Evolutionary conservation across 306 rosid genomes (phyloP).

Genomic region (Sicyos edulis): DNA sequence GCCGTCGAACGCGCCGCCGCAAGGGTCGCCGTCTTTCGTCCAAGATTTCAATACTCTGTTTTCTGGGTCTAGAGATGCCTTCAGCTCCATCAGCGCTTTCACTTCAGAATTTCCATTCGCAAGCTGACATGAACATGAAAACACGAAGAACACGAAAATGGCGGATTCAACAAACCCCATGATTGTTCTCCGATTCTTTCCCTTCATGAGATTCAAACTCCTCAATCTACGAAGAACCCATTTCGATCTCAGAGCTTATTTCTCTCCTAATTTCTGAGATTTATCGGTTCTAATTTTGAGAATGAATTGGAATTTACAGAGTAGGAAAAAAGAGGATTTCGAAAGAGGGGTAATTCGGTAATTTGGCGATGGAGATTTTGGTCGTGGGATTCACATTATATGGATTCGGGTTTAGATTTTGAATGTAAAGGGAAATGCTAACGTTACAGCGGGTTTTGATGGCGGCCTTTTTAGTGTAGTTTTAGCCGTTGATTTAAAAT

Average conservation of each 20-base stretch:
- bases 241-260: slow-evolving; percentile 13
- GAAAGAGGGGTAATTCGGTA: neutral
- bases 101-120: slow-evolving; percentile 68
- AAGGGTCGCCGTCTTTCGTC: slow-evolving; percentile 65
- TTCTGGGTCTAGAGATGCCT: slow-evolving; percentile 75
- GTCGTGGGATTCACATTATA: slow-evolving; percentile 26
- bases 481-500: neutral
- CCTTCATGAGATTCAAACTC: neutral
- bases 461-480: slow-evolving; percentile 2
- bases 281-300: neutral
- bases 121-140: slow-evolving; percentile 18
- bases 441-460: slow-evolving; percentile 15
- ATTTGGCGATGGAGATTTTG: neutral
- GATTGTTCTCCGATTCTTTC: neutral
- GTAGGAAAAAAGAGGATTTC: neutral
- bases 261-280: neutral
- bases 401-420: slow-evolving; percentile 23
- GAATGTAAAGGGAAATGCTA: neutral
- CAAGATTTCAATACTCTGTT: slow-evolving; percentile 60
- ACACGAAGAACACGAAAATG: slow-evolving; percentile 26
- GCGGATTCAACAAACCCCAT: slow-evolving; percentile 36
- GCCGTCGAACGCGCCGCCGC: slow-evolving; percentile 69
- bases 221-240: slow-evolving; percentile 25
- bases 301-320: neutral
- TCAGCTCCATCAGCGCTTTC: slow-evolving; percentile 64